Evolutionary conservation across 2,329 filamentous ascomycete genomes (phyloP).

Genomic region (Rugonectria rugulosa): DNA sequence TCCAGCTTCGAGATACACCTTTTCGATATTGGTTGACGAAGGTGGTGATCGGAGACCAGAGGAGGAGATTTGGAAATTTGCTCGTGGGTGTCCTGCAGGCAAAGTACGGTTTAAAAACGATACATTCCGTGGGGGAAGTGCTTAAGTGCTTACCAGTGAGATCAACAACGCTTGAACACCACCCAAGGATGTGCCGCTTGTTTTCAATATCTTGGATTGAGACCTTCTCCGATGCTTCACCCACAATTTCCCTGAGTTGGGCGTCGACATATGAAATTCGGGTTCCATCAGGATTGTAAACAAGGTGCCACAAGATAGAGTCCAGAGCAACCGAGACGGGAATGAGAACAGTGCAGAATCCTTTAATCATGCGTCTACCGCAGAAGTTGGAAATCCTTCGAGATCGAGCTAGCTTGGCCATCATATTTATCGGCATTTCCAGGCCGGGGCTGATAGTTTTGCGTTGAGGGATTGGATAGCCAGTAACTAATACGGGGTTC

Average conservation of each 20-base stretch:
- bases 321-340: neutral
- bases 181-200: neutral
- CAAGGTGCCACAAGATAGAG: neutral
- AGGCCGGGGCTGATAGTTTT: neutral
- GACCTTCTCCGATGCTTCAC: too few relatives aligned
- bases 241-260: too few relatives aligned
- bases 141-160: neutral
- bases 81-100: neutral
- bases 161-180: neutral
- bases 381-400: neutral
- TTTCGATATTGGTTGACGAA: constrained; percentile 3
- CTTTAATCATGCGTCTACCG: neutral
- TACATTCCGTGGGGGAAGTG: too few relatives aligned
- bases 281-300: neutral
- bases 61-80: neutral
- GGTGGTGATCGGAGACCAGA: neutral
- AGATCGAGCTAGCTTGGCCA: neutral
- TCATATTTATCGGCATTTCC: neutral
- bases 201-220: too few relatives aligned
- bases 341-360: neutral
- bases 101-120: too few relatives aligned
- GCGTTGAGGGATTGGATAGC: neutral
- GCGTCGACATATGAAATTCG: neutral
- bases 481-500: neutral
- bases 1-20: constrained; percentile 19